Percentiles rank a stretch among this genome's conserved stretches.
Conservation (phyloP, 148 eudicot species). For the Chenopodium album region DNA sequence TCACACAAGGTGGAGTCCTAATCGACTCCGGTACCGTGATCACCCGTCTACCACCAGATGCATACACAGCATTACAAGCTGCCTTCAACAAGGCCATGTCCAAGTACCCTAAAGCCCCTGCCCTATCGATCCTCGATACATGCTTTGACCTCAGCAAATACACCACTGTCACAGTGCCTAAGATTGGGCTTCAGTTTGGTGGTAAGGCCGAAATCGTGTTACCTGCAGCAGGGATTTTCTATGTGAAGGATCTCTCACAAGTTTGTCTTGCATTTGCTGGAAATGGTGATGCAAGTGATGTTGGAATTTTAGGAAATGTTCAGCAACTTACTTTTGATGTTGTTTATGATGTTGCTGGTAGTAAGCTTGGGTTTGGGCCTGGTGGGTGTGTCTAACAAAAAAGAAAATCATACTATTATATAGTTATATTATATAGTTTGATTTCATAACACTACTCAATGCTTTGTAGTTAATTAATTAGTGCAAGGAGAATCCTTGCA, state of each 20-base stretch:
- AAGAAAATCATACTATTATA: background rate
- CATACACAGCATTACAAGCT: conserved; percentile 46
- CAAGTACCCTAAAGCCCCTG: conserved; percentile 42
- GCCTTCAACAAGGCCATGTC: conserved; percentile 52
- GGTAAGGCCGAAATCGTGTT: conserved; percentile 45
- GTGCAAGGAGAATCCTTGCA: conserved; percentile 15
- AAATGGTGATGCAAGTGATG: conserved; percentile 35
- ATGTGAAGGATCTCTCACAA: conserved; percentile 20
- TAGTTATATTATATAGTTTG: background rate
- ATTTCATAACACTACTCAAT: background rate
- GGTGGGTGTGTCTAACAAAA: conserved; percentile 41
- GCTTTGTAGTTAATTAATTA: background rate
- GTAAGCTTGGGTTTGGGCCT: conserved; percentile 63
- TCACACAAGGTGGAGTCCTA: conserved; percentile 45
- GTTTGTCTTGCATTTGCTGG: conserved; percentile 74
- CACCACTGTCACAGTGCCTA: conserved; percentile 44
- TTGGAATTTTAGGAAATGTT: conserved; percentile 57
- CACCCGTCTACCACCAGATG: conserved; percentile 58
- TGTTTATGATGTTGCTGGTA: conserved; percentile 69
- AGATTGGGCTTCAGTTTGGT: conserved; percentile 40
- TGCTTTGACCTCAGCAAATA: conserved; percentile 54
- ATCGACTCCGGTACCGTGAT: conserved; percentile 88
- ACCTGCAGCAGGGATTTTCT: conserved; percentile 41
- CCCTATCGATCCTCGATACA: conserved; percentile 60
- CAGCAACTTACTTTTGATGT: conserved; percentile 68